Conservation (phyloP, 2,329 filamentous ascomycete genomes). For the Cyphellophora europaea region DNA sequence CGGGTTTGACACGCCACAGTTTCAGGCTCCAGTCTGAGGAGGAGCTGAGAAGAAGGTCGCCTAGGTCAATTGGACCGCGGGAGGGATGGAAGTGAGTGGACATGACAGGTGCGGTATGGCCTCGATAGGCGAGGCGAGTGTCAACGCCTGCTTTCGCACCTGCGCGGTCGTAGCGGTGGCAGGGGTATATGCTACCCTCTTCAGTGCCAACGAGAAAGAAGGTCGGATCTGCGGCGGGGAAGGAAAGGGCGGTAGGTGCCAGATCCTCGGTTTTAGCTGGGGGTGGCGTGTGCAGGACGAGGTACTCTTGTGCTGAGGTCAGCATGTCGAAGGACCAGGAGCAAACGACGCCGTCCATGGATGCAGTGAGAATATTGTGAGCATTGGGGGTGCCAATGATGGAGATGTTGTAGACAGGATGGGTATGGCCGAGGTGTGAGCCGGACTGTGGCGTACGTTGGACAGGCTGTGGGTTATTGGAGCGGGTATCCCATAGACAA, state of each 20-base stretch:
- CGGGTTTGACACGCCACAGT: slow-evolving; percentile 76
- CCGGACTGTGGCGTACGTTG: slow-evolving; percentile 95
- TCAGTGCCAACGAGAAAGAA: slow-evolving; percentile 97
- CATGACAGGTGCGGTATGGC: slow-evolving; percentile 91
- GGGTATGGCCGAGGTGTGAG: slow-evolving; percentile 68
- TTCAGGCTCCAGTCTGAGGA: slow-evolving; percentile 96
- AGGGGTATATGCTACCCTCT: slow-evolving; percentile 92
- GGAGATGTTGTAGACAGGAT: slow-evolving; percentile 89
- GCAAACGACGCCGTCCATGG: slow-evolving; percentile 92
- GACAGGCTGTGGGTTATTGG: slow-evolving; percentile 67
- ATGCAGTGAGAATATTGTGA: slow-evolving; percentile 96
- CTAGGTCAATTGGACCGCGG: slow-evolving; percentile 83
- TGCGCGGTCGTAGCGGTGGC: slow-evolving; percentile 92
- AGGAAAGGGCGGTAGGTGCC: slow-evolving; percentile 86
- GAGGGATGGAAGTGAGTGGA: slow-evolving; percentile 92
- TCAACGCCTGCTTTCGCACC: slow-evolving; percentile 96
- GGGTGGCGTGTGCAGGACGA: slow-evolving; percentile 76
- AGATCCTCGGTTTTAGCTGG: slow-evolving; percentile 90
- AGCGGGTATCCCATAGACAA: slow-evolving; percentile 90
- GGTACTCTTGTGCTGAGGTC: slow-evolving; percentile 86
- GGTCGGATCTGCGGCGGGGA: slow-evolving; percentile 89
- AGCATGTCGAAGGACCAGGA: slow-evolving; percentile 98
- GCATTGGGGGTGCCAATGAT: slow-evolving; percentile 98
- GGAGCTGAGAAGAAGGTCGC: slow-evolving; percentile 84
- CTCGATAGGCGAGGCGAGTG: slow-evolving; percentile 74